Evolutionary conservation across 345 rosid species (phyloP), one percentile per base, ranked within the genome.

Genomic region (Eucalyptus rudis): DNA sequence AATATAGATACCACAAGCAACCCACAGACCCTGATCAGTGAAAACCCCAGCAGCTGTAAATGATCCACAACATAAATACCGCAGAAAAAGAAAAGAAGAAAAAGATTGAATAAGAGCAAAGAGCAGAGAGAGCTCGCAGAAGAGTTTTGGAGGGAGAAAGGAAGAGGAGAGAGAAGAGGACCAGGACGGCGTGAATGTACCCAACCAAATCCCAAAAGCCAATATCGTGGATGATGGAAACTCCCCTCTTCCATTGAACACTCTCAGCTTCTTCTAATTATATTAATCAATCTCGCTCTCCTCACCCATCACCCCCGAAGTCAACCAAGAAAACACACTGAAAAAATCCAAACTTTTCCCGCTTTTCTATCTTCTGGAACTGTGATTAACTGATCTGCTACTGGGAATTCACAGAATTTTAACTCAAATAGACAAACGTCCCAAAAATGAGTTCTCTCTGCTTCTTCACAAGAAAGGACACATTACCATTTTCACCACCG

Each of bases 171-270:
- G 56, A 51, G 22, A 17, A 17, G 56, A 51, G 56, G 56, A 47
- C 16, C 51, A 71, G 44, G 10, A 90, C 87, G 90, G 87, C 89
- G 88, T 97, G 98, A 90, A 97, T 92, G n/a, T 86, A 68, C 99
- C 99, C 86, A 97, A 93, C 99, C 97, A 96, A n/a, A 95, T 71
- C 13, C 62, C 86, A 45, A 93, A 44, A 59, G 98, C 95, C 22
- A 92, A 5, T 15, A 49, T 15, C 89, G 91, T 95, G 15, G 94
- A 90, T 6, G 94, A 88, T 4, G 91, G 84, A 88, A 90, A 93
- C 76, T 87, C 90, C 31, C 93, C 80, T 81, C n/a, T 93, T 87
- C 43, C 93, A 71, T 83, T 22, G 89, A 90, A 84, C 47, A 68
- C 88, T 68, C 36, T 87, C 71, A 47, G 24, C 56, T 68, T 64